Conservation (phyloP, 1,284 basidiomycete genomes). For the Hypsizygus ulmarius region DNA sequence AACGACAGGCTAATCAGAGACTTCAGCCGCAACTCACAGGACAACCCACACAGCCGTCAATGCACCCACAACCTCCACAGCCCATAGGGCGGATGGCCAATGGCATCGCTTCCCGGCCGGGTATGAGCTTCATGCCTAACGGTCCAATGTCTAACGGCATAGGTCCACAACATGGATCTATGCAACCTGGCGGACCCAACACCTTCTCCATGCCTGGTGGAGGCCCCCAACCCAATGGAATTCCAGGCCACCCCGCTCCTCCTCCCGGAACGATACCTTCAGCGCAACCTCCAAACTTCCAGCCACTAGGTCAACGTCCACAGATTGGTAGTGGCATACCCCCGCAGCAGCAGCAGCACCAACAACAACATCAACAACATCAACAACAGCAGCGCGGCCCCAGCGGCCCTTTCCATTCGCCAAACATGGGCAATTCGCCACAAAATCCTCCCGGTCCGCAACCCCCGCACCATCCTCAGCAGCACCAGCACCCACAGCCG, state of each 20-base stretch:
- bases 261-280: constrained; percentile 23
- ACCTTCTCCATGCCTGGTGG: constrained; percentile 22
- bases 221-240: constrained; percentile 41
- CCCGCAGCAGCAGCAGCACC: constrained; percentile 22
- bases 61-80: constrained; percentile 18
- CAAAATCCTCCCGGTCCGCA: constrained; percentile 21
- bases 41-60: constrained; percentile 27
- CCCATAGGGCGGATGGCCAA: constrained; percentile 19
- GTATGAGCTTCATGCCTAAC: constrained; percentile 22
- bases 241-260: constrained; percentile 36
- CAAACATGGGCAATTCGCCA: constrained; percentile 21
- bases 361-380: constrained; percentile 16
- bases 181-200: constrained; percentile 15
- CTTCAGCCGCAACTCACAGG: constrained; percentile 21
- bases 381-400: constrained; percentile 19
- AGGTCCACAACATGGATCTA: constrained; percentile 20
- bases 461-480: constrained; percentile 20
- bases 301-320: constrained; percentile 24
- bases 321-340: constrained; percentile 19
- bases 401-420: constrained; percentile 20
- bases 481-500: constrained; percentile 33
- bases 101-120: constrained; percentile 15
- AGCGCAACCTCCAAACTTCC: constrained; percentile 22
- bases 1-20: constrained; percentile 29
- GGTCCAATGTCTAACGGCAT: constrained; percentile 33